Evolutionary conservation across 495 filamentous ascomycete genomes (phyloP).

Genomic region (Penicillium diatomitis): DNA sequence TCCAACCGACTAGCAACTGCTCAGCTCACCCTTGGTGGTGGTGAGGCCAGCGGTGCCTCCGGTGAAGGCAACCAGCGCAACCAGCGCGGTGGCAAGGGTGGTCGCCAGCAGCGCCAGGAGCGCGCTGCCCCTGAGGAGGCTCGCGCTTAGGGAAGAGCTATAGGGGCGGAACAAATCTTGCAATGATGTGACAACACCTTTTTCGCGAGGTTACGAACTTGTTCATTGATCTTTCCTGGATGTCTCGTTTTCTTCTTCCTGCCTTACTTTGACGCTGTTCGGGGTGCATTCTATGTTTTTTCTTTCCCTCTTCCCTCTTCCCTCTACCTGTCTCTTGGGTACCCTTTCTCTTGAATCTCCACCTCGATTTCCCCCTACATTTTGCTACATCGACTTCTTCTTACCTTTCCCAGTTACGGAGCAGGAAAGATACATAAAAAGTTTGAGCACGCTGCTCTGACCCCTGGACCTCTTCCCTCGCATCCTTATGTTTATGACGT

Average conservation of each 20-base stretch:
- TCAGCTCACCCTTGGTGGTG: constrained; percentile 56
- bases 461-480: not conserved
- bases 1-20: constrained; percentile 88
- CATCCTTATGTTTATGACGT: constrained; percentile 7
- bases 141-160: constrained; percentile 27
- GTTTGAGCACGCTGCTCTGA: not conserved
- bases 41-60: constrained; percentile 27
- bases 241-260: constrained; percentile 9
- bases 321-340: constrained; percentile 13
- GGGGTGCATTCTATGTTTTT: constrained; percentile 9
- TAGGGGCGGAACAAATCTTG: constrained; percentile 12
- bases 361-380: not conserved
- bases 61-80: constrained; percentile 30
- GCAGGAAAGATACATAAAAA: not conserved
- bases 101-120: constrained; percentile 38
- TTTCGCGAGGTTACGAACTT: constrained; percentile 8
- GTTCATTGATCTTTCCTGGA: constrained; percentile 15
- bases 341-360: not conserved
- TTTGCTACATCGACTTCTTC: constrained; percentile 11
- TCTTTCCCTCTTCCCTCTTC: constrained; percentile 7
- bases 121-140: constrained; percentile 28
- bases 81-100: constrained; percentile 42
- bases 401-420: constrained; percentile 5
- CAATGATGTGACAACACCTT: constrained; percentile 17
- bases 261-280: constrained; percentile 8